Evolutionary conservation across 257 asterid species (phyloP).

Genomic region (Knoxia roxburghii): DNA sequence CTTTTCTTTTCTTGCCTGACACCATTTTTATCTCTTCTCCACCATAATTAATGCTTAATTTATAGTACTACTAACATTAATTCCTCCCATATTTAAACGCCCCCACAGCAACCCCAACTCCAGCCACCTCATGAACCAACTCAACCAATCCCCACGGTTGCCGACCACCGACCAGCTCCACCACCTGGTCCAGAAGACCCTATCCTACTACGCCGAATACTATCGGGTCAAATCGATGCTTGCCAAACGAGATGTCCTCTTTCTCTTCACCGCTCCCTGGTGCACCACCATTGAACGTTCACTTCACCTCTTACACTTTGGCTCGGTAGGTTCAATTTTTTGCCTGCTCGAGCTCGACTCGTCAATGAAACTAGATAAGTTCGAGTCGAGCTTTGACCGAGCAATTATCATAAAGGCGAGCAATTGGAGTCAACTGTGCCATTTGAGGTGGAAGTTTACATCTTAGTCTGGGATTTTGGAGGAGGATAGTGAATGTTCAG

Average conservation of each 20-base stretch:
- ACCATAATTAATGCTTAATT: too few species aligned
- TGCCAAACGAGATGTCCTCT: constrained; percentile 40
- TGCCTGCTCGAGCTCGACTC: too few species aligned
- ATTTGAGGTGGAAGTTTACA: constrained; percentile 41
- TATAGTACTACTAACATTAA: too few species aligned
- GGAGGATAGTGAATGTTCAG: constrained; percentile 18
- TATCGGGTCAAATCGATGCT: constrained; percentile 42
- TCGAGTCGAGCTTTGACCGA: too few species aligned
- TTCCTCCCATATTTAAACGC: too few species aligned
- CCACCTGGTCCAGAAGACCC: constrained; percentile 35
- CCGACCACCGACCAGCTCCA: constrained; percentile 30
- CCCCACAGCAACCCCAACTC: too few species aligned
- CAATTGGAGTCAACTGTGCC: constrained; percentile 19
- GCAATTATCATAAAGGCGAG: constrained; percentile 22
- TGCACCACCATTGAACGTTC: constrained; percentile 56
- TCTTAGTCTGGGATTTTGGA: constrained; percentile 37
- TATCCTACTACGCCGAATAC: constrained; percentile 52
- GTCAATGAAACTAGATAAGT: too few species aligned
- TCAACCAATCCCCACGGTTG: constrained; percentile 29
- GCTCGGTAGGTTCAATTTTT: too few species aligned
- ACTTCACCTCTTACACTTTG: too few species aligned
- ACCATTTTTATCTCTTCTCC: too few species aligned
- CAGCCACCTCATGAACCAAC: constrained; percentile 31
- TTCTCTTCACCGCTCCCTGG: constrained; percentile 57
- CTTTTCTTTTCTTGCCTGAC: too few species aligned